phyloP scores from a whole-genome alignment of 2,329 filamentous ascomycete genomes.

The Furcasterigmium furcatum region DNA sequence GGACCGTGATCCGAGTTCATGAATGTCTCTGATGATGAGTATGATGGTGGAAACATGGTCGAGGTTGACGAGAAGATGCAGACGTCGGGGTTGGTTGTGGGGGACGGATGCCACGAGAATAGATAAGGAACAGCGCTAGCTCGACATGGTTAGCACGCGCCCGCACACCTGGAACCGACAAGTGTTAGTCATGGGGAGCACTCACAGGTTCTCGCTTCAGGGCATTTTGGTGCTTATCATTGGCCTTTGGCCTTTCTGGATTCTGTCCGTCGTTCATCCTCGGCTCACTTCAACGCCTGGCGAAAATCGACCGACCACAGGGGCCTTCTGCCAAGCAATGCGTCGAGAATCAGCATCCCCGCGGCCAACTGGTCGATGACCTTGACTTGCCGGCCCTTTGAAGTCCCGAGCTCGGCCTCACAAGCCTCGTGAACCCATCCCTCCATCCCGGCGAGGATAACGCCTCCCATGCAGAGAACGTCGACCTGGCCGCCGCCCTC shows the following conservation, averaged over 20 bases:
- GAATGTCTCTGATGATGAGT: too few relatives aligned
- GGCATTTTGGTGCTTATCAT: too few relatives aligned
- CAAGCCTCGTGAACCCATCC: constrained; percentile 9
- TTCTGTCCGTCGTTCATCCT: too few relatives aligned
- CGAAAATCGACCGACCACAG: constrained; percentile 7
- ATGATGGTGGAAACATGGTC: too few relatives aligned
- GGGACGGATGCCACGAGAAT: too few relatives aligned
- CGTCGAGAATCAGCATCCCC: constrained; percentile 9
- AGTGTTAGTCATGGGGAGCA: background rate
- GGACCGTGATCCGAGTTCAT: too few relatives aligned
- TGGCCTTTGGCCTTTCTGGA: too few relatives aligned
- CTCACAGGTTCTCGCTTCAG: too few relatives aligned
- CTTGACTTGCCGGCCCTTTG: constrained; percentile 4
- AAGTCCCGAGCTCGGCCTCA: constrained; percentile 1
- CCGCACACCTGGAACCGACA: background rate
- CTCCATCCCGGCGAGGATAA: constrained; percentile 10
- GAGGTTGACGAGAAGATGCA: too few relatives aligned
- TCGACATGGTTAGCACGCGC: background rate
- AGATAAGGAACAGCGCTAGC: background rate
- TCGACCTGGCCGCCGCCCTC: background rate
- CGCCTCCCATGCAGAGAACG: constrained; percentile 10
- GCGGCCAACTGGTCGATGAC: constrained; percentile 10
- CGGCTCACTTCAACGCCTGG: constrained; percentile 4
- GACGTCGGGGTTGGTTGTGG: too few relatives aligned
- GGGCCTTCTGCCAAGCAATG: constrained; percentile 1